A percentile compares a stretch with the other conserved stretches of the same genome.
These are phyloP conservation scores for Zymoseptoria ardabiliae DNA, from an alignment of 2,329 filamentous ascomycete species.

Conservation along the genomic window DNA sequence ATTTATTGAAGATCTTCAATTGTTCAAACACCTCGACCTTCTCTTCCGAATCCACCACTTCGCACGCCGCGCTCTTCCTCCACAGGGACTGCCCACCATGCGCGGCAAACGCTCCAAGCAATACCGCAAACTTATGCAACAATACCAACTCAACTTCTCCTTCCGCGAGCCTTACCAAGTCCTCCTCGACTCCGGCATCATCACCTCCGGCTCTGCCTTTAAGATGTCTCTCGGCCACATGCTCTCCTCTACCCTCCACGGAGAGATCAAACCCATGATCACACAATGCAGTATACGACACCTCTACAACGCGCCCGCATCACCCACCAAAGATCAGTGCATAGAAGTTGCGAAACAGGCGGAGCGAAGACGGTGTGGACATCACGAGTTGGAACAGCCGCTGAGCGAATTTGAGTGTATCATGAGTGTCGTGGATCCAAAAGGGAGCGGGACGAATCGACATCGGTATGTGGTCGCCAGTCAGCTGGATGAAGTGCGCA, in stretches of 20 bases:
- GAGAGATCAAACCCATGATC: conserved; percentile 78
- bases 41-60: not conserved
- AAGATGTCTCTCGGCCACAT: conserved; percentile 81
- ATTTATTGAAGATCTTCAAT: not conserved
- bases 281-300: conserved; percentile 76
- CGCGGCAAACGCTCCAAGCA: conserved; percentile 63
- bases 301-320: conserved; percentile 50
- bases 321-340: conserved; percentile 43
- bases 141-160: conserved; percentile 78
- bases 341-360: conserved; percentile 69
- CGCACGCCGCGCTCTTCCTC: not conserved
- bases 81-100: conserved; percentile 42
- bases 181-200: conserved; percentile 77
- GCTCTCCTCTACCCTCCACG: conserved; percentile 76
- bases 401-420: conserved; percentile 65
- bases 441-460: conserved; percentile 63
- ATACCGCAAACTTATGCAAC: conserved; percentile 87
- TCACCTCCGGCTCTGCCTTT: conserved; percentile 71
- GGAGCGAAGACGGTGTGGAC: conserved; percentile 70
- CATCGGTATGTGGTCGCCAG: conserved; percentile 72
- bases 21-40: not conserved
- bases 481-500: conserved; percentile 59
- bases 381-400: conserved; percentile 67
- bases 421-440: conserved; percentile 68
- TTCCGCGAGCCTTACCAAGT: conserved; percentile 95